phyloP scores from a whole-genome alignment of 2,329 filamentous ascomycete species.

The Seiridium cupressi region DNA sequence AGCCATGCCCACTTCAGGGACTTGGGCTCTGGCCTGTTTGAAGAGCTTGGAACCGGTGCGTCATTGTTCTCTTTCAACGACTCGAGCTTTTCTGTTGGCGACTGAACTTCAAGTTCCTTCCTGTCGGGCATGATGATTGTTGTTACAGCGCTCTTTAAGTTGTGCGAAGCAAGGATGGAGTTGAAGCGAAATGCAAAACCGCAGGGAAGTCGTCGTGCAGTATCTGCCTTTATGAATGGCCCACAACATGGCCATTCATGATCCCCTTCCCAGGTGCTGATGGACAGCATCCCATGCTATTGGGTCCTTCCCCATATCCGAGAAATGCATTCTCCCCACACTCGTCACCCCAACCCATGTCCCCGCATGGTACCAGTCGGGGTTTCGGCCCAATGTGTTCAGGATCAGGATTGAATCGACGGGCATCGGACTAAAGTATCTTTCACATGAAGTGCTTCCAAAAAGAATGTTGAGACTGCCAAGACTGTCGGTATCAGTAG shows the following conservation, averaged over 20 bases:
- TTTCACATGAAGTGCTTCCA: not conserved
- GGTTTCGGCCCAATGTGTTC: not conserved
- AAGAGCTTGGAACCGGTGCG: not conserved
- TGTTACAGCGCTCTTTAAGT: not conserved
- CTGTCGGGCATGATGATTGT: not conserved
- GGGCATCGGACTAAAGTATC: not conserved
- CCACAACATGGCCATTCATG: too few species aligned
- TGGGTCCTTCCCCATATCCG: not conserved
- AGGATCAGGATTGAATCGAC: not conserved
- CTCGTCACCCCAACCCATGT: not conserved
- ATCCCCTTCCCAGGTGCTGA: too few species aligned
- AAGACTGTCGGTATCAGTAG: too few species aligned
- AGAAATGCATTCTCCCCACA: not conserved
- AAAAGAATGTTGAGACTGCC: too few species aligned
- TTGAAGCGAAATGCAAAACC: too few species aligned
- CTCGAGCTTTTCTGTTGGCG: not conserved
- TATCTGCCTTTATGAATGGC: too few species aligned
- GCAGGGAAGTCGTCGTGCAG: too few species aligned
- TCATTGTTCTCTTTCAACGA: not conserved
- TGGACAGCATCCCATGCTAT: too few species aligned
- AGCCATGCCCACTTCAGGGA: slow-evolving; percentile 2
- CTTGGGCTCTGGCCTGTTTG: not conserved
- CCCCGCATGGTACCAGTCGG: not conserved
- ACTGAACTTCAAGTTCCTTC: not conserved
- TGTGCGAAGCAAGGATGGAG: too few species aligned